Evolutionary conservation across 2,329 filamentous ascomycete species (phyloP), one percentile per base, ranked within the genome.

Genomic region (Chalaropsis ovoidea): DNA sequence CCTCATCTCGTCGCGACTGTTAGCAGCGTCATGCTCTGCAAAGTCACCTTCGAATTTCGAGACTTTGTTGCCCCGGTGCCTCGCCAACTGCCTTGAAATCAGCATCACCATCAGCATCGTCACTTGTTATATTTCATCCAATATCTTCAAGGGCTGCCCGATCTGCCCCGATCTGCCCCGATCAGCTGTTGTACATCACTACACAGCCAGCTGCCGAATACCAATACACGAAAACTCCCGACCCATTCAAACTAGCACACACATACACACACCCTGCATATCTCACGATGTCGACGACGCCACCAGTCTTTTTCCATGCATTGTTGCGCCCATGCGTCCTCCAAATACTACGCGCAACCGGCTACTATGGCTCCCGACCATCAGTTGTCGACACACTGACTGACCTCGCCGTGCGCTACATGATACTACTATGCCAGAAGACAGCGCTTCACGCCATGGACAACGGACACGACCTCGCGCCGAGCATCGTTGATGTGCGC

Each of bases 311-410:
- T 66, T 82, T 79, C 77, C 87, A 90, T 75, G 87, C 89, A 68
- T 86, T 96, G 69, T 81, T 97, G 66, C 90, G 91, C 52, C 93
- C 93, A 1, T 86, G 87, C 61, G 84, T 96, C 68, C 84, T 97
- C 67, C 91, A 96, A 76, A 93, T 95, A 71, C 85, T 97, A 63
- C 90, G 93, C 72, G 90, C 92, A 39, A 87, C 90, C 27, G 93
- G 93, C 73, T 97, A 95, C 77, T 89, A 95, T 74, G 82, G 87
- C 52, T 89, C 90, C 62, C 86, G 86, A 65, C 86, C 90, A 1
- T 87, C 87, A 2, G 91, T 95, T 6, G 80, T 96, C 66, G 92
- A 97, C 76, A 86, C 89, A 10, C 75, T 96, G n/a, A 89, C 90
- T 15, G 91, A 96, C 75, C 81, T 97, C 7, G 86, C 90, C 0